Percentiles rank a stretch among this genome's conserved stretches.
phyloP scores from a whole-genome alignment of 768 basidiomycete species.

The Lactarius trivialis region DNA sequence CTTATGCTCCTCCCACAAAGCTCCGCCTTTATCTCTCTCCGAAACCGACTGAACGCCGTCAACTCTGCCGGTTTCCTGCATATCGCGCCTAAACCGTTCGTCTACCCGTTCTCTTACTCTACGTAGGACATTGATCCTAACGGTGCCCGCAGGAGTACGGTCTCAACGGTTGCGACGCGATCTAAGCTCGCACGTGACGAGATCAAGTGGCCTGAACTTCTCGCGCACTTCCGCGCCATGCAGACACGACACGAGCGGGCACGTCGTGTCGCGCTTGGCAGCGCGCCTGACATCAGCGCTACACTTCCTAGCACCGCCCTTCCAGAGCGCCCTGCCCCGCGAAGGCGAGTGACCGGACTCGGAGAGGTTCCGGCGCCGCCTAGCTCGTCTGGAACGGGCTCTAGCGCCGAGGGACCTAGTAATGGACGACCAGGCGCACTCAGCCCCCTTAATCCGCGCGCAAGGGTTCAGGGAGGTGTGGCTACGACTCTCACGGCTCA shows the following conservation, averaged over 20 bases:
- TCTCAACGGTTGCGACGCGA: constrained; percentile 43
- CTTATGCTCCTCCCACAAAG: constrained; percentile 97
- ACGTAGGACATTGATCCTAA: constrained; percentile 3
- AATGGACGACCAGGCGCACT: constrained; percentile 18
- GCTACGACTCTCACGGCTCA: constrained; percentile 21
- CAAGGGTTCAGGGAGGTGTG: constrained; percentile 22
- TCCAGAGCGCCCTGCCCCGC: constrained; percentile 40
- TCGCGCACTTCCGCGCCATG: constrained; percentile 84
- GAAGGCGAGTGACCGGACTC: constrained; percentile 63
- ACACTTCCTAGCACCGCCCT: constrained; percentile 38
- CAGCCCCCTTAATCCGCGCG: constrained; percentile 23
- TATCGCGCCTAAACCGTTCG: constrained; percentile 80
- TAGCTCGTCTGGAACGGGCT: background rate
- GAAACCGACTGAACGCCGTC: constrained; percentile 91
- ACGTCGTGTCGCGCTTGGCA: constrained; percentile 67
- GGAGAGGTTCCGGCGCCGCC: constrained; percentile 3
- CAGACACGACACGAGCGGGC: constrained; percentile 92
- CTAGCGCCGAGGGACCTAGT: background rate
- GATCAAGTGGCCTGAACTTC: constrained; percentile 95
- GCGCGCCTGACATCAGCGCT: constrained; percentile 38
- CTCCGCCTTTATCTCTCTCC: constrained; percentile 88
- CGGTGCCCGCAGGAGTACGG: constrained; percentile 16
- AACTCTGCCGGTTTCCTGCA: constrained; percentile 93
- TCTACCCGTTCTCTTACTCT: constrained; percentile 9
- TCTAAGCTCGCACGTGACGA: constrained; percentile 80